Evolutionary conservation across 2,329 filamentous ascomycete genomes (phyloP), one percentile per base, ranked within the genome.

Genomic region (Geosmithia flava): DNA sequence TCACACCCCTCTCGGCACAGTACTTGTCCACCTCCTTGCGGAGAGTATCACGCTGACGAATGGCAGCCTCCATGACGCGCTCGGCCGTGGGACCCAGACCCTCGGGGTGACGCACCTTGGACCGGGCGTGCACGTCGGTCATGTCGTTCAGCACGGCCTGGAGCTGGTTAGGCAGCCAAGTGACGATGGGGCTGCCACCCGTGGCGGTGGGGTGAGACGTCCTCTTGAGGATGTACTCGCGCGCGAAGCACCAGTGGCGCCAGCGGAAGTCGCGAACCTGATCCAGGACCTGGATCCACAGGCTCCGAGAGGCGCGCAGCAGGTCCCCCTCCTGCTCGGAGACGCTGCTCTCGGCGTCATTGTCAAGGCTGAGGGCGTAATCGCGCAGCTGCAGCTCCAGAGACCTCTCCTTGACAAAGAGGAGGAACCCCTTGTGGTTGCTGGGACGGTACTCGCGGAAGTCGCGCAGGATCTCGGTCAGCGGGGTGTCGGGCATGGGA

Each of bases 361-460:
- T 3, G 20, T n/a, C 17, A 37, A 59, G 52, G 48, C 57, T 65
- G 16, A 82, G 68, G 0, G 78, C 80, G 56, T 77, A 87, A 6
- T 70, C 70, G 53, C 78, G 77, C 16, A 85, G 65, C 8, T 73
- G 72, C 1, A 79, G 60, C 30, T 72, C 62, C 20, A 59, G 55
- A 6, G 75, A 70, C 50, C 66, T 67, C 48, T 67, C 64, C 51
- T 74, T 67, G 20, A 95, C 85, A 59, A 82, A 83, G 52, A 80
- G 76, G 33, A 97, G 74, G 64, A 96, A 96, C 54, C 83, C 79
- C 42, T 89, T 81, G 63, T 97, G 91, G 57, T 94, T 91, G 48
- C 84, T 85, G 3, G 91, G 91, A 0, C 91, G 78, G 65, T 96
- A 96, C 59, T 84, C 75, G 53, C 90, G 79, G 72, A 97, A 97